Percentiles rank a stretch among this genome's conserved stretches.
Conservation (phyloP, 2,329 filamentous ascomycete genomes). For the Penicillium sp. region DNA sequence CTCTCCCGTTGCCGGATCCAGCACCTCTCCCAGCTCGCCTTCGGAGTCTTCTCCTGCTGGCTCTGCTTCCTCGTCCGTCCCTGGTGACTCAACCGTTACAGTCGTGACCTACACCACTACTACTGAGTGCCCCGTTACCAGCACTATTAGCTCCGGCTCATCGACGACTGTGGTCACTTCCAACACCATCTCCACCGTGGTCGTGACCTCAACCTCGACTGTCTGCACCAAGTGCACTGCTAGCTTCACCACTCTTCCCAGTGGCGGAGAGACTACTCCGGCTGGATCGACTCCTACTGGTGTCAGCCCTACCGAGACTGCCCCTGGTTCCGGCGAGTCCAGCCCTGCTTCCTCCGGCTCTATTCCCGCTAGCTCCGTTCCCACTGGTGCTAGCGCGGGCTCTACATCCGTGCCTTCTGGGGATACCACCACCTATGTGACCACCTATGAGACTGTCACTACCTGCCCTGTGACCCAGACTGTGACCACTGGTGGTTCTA, state of each 20-base stretch:
- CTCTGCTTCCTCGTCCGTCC: conserved; percentile 13
- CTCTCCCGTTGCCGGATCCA: neutral
- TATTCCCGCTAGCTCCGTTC: conserved; percentile 11
- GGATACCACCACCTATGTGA: conserved; percentile 15
- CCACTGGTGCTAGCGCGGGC: conserved; percentile 11
- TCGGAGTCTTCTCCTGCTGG: conserved; percentile 15
- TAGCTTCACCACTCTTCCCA: conserved; percentile 4
- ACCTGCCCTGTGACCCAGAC: conserved; percentile 21
- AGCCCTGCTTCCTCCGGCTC: conserved; percentile 1
- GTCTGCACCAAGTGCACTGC: conserved; percentile 16
- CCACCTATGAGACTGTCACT: conserved; percentile 19
- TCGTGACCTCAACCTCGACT: conserved; percentile 19
- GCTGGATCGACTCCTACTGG: conserved; percentile 5
- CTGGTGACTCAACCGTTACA: conserved; percentile 26
- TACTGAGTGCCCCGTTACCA: conserved; percentile 38
- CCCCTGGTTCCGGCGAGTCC: neutral
- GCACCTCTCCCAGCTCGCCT: neutral
- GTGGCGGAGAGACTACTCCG: conserved; percentile 11
- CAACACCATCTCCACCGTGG: conserved; percentile 59
- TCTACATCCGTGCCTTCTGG: conserved; percentile 16
- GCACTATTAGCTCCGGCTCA: conserved; percentile 45
- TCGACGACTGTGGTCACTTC: conserved; percentile 56
- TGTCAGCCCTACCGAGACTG: neutral
- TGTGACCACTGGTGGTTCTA: conserved; percentile 18
- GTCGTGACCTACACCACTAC: conserved; percentile 34